These are phyloP conservation scores for Microdochium trichocladiopsis DNA, from an alignment of 2,329 filamentous ascomycete genomes.

Conservation along the genomic window DNA sequence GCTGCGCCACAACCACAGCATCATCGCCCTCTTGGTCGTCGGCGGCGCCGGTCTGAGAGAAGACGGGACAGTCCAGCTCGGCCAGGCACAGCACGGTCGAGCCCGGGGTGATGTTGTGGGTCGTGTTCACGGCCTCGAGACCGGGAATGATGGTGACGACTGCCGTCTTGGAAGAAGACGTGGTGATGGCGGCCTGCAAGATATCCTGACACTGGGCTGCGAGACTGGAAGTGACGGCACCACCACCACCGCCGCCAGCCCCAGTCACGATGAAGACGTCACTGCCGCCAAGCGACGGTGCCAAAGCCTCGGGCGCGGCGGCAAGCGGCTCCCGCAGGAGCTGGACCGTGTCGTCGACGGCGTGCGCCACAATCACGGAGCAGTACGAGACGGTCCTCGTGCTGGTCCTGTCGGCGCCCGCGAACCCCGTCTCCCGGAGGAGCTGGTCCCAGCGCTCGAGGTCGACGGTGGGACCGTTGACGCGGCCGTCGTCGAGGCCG, in stretches of 20 bases:
- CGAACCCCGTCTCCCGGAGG: slow-evolving; percentile 1
- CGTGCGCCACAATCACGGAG: slow-evolving; percentile 5
- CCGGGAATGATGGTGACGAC: not conserved
- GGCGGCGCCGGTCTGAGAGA: not conserved
- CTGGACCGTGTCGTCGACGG: slow-evolving; percentile 1
- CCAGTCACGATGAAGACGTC: not conserved
- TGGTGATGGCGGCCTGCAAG: not conserved
- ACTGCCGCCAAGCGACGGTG: not conserved
- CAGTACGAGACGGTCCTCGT: slow-evolving; percentile 1
- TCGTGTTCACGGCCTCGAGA: not conserved
- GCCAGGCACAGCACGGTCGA: slow-evolving; percentile 1
- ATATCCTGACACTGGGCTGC: not conserved
- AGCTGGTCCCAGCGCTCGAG: slow-evolving; percentile 2
- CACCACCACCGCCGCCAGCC: no score
- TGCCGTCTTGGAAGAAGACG: not conserved
- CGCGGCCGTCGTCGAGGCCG: slow-evolving; percentile 1
- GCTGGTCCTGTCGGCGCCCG: not conserved
- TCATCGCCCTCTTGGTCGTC: slow-evolving; percentile 1
- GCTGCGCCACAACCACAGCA: not conserved
- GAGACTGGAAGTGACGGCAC: not conserved
- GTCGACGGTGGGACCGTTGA: slow-evolving; percentile 1
- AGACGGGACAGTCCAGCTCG: slow-evolving; percentile 3
- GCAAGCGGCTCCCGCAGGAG: slow-evolving; percentile 3
- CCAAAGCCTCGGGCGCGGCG: not conserved
- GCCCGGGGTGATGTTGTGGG: not conserved